Evolutionary conservation across 306 rosid species (phyloP).

Genomic region (Medicago lupulina): DNA sequence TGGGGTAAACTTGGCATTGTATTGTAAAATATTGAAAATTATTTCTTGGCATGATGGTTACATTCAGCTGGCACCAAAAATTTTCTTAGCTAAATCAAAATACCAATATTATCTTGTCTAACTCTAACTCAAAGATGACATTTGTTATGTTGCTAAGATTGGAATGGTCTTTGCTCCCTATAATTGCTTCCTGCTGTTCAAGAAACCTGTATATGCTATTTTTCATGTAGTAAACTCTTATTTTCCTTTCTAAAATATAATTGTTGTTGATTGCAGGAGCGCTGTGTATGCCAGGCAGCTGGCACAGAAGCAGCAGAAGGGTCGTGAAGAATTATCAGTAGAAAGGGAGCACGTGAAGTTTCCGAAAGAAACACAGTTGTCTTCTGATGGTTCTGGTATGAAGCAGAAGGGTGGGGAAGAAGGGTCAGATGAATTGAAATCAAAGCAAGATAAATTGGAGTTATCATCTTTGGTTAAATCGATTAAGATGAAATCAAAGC

Average conservation of each 20-base stretch:
- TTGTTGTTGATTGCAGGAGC: constrained; percentile 63
- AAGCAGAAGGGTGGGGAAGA: constrained; percentile 41
- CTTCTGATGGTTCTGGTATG: constrained; percentile 43
- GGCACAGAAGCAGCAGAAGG: constrained; percentile 59
- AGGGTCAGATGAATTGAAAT: constrained; percentile 39
- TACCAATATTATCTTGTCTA: constrained; percentile 1
- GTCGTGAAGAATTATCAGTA: constrained; percentile 32
- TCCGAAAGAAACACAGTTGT: constrained; percentile 32
- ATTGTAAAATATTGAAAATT: constrained; percentile 4
- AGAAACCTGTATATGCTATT: constrained; percentile 12
- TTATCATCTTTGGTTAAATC: constrained; percentile 67
- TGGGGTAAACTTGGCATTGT: not conserved
- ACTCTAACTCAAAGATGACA: constrained; percentile 15
- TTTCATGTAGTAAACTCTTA: constrained; percentile 1
- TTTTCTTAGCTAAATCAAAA: not conserved
- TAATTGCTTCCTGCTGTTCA: not conserved
- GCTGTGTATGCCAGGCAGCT: constrained; percentile 69
- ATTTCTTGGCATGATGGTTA: not conserved
- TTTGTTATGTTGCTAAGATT: constrained; percentile 33
- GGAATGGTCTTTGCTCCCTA: constrained; percentile 16
- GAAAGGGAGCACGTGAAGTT: constrained; percentile 44
- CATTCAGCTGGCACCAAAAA: constrained; percentile 12
- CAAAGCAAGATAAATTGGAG: constrained; percentile 59
- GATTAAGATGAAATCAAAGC: constrained; percentile 75
- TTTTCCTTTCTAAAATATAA: constrained; percentile 25